Conservation (phyloP, 805 yeast species). For the Blastobotrys parvus region DNA sequence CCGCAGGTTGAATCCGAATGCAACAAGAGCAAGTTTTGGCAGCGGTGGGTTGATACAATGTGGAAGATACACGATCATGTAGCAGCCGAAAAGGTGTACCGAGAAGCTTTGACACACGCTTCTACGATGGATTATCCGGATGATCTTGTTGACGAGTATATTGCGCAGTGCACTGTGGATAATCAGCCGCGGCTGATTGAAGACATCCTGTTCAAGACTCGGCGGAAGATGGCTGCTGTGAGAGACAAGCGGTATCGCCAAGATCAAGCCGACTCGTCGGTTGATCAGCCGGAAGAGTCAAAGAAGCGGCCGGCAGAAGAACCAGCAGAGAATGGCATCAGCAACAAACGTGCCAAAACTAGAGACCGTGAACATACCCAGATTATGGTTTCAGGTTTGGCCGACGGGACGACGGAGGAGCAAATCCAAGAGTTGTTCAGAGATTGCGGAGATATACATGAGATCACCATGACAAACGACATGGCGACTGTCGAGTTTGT, state of each 20-base stretch:
- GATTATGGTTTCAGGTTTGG: slow-evolving; percentile 45
- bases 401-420: slow-evolving; percentile 32
- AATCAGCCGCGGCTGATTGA: slow-evolving; percentile 32
- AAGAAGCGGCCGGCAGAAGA: background rate
- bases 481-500: slow-evolving; percentile 54
- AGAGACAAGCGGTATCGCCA: no score
- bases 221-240: no score
- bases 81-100: no score
- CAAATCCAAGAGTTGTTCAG: slow-evolving; percentile 38
- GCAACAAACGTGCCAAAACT: background rate
- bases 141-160: slow-evolving; percentile 39
- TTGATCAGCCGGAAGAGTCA: background rate
- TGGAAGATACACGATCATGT: no score
- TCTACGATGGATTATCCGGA: slow-evolving; percentile 43
- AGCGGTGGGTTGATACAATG: no score
- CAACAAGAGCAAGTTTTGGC: no score
- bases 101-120: background rate
- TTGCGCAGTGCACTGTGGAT: no score
- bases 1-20: no score
- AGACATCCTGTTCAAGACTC: no score
- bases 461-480: slow-evolving; percentile 24
- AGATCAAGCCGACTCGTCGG: background rate
- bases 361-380: slow-evolving; percentile 56
- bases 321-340: background rate
- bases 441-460: slow-evolving; percentile 52